Base-by-base conservation (phyloP, 2,329 filamentous ascomycete genomes). In the Atkinsonella hypoxylon region DNA sequence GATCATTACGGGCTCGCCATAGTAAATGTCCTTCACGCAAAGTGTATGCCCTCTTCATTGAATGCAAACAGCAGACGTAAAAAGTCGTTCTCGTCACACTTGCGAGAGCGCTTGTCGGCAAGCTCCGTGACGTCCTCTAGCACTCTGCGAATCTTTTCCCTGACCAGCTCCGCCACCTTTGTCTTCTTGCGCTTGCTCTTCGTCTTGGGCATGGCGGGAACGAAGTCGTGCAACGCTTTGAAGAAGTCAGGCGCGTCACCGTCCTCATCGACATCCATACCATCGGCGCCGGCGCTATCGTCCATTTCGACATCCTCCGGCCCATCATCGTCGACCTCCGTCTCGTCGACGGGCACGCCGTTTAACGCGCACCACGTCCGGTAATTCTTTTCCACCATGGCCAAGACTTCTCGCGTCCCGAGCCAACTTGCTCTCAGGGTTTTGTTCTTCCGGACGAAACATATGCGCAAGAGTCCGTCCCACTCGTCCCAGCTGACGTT, bases 41-140 rank as follows among this genome's bases (percentile, higher is more conserved):
- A 97, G 70, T 96, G 91, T 53, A 97, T 91, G 30, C 89, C 89
- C 64, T 95, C 88, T 57, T 88, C 81, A 64, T 96, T 95, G 67
- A 96, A 95, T 2, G 86, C 85, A 58, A 74, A 77, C 39, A 95
- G 69, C 56, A 96, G 67, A 58, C 83, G 83, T 64, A 98, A 69
- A 63, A 96, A 97, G 61, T 95, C 90, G 48, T 86, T 90, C 70
- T 97, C 89, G 62, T 96, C 89, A 62, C 89, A 94, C 73, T 93
- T 83, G 54, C 88, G 78, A 11, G 90, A 80, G 56, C 91, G 76
- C 70, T 86, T 88, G 54, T 95, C 88, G 3, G 83, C 84, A 49
- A 97, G 73, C 45, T 82, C 78, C 0, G 90, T 95, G 51, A 85
- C 82, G 56, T 85, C 80, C 62, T 91, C 85, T 18, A 97, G 74